phyloP scores from a whole-genome alignment of 2,329 filamentous ascomycete species.

The Ophiostoma ulmi region DNA sequence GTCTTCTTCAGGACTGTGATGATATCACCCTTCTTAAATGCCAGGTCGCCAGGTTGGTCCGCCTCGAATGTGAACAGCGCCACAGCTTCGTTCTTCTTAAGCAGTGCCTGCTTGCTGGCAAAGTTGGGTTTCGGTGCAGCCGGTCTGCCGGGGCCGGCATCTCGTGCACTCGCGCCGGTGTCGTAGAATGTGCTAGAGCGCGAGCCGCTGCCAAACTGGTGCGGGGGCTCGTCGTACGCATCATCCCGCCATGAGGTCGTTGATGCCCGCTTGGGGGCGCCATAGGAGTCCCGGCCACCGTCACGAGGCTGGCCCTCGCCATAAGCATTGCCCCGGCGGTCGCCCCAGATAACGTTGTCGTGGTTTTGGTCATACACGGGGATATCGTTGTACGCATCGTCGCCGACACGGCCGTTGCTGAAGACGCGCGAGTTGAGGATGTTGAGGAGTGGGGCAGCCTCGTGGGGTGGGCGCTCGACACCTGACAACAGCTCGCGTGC shows the following conservation, averaged over 20 bases:
- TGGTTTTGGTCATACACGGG: slow-evolving; percentile 81
- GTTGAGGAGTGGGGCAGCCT: slow-evolving; percentile 76
- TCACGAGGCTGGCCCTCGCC: slow-evolving; percentile 56
- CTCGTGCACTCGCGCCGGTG: slow-evolving; percentile 37
- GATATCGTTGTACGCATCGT: slow-evolving; percentile 85
- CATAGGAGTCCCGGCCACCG: slow-evolving; percentile 23
- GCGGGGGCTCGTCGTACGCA: slow-evolving; percentile 56
- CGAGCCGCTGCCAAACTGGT: slow-evolving; percentile 37
- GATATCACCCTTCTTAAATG: slow-evolving; percentile 94
- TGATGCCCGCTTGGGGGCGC: slow-evolving; percentile 8
- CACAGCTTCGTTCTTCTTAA: slow-evolving; percentile 74
- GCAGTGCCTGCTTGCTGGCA: slow-evolving; percentile 49
- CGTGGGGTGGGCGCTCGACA: slow-evolving; percentile 68
- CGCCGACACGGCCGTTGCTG: slow-evolving; percentile 47
- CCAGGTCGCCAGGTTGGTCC: slow-evolving; percentile 85
- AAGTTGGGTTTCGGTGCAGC: slow-evolving; percentile 88
- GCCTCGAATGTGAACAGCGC: slow-evolving; percentile 92
- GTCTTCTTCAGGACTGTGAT: slow-evolving; percentile 95
- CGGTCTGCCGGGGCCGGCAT: slow-evolving; percentile 65
- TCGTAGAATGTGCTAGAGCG: slow-evolving; percentile 51
- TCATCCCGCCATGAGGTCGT: slow-evolving; percentile 65
- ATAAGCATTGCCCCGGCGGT: slow-evolving; percentile 46
- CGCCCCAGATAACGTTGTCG: slow-evolving; percentile 74
- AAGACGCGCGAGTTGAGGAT: slow-evolving; percentile 84
- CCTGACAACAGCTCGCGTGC: slow-evolving; percentile 79